Conservation (phyloP, 192 early-diverging fungal genomes). For the Paraglomus occultum region DNA sequence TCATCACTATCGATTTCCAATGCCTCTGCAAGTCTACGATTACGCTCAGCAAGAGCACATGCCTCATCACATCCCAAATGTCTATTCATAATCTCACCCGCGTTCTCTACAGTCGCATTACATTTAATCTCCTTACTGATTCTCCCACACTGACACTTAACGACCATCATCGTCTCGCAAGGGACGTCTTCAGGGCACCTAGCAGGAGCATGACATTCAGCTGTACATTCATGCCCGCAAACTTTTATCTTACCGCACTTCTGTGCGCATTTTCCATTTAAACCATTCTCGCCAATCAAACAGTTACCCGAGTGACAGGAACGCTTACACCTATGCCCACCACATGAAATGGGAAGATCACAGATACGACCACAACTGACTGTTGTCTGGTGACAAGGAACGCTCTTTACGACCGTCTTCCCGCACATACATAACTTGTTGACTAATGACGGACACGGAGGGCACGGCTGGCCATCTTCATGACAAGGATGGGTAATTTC, state of each 20-base stretch:
- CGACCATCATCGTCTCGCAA: slow-evolving; percentile 58
- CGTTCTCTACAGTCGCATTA: slow-evolving; percentile 51
- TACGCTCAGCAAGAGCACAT: slow-evolving; percentile 78
- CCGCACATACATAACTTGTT: slow-evolving; percentile 75
- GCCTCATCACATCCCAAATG: slow-evolving; percentile 75
- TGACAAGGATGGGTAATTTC: slow-evolving; percentile 82
- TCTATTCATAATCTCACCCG: slow-evolving; percentile 41
- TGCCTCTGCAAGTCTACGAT: slow-evolving; percentile 76
- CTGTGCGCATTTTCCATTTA: slow-evolving; percentile 56
- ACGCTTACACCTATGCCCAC: slow-evolving; percentile 76
- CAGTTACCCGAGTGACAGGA: slow-evolving; percentile 84
- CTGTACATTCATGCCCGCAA: slow-evolving; percentile 82
- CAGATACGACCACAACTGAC: slow-evolving; percentile 78
- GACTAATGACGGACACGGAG: slow-evolving; percentile 87
- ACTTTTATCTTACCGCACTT: slow-evolving; percentile 69
- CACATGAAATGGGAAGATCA: slow-evolving; percentile 52
- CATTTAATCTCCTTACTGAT: slow-evolving; percentile 61
- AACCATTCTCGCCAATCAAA: slow-evolving; percentile 45
- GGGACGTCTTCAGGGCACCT: slow-evolving; percentile 75
- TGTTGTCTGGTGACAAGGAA: slow-evolving; percentile 76
- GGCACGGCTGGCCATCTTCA: slow-evolving; percentile 78
- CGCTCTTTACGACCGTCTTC: slow-evolving; percentile 68
- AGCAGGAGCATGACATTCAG: slow-evolving; percentile 71
- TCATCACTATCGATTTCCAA: slow-evolving; percentile 57
- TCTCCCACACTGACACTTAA: slow-evolving; percentile 79